These are phyloP conservation scores for Aspergillus sp. DNA, from an alignment of 2,329 filamentous ascomycete species.

Conservation along the genomic window DNA sequence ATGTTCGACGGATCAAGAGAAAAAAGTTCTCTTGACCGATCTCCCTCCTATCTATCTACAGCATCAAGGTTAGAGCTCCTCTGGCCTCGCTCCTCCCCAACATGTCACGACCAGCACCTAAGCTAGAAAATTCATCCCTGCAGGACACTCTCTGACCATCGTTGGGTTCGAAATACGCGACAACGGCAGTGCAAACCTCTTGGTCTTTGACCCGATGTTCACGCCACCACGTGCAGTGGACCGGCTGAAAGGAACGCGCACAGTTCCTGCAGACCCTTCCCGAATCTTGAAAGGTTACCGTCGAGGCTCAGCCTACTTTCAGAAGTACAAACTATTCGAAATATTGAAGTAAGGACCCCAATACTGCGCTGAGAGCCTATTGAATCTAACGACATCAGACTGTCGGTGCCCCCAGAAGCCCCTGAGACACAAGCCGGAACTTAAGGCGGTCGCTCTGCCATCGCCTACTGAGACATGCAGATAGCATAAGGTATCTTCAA, in stretches of 20 bases:
- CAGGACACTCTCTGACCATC: constrained; percentile 85
- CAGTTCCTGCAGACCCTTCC: constrained; percentile 45
- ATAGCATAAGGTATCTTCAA: neutral
- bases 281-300: constrained; percentile 70
- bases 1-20: constrained; percentile 47
- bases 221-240: constrained; percentile 64
- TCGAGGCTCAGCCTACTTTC: constrained; percentile 64
- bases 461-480: neutral
- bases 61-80: constrained; percentile 58
- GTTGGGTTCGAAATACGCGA: constrained; percentile 73
- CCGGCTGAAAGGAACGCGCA: constrained; percentile 51
- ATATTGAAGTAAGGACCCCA: constrained; percentile 60
- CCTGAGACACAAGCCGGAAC: neutral
- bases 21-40: constrained; percentile 67
- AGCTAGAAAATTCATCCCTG: neutral
- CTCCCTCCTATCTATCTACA: constrained; percentile 89
- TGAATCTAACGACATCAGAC: constrained; percentile 6
- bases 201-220: constrained; percentile 88
- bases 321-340: constrained; percentile 74
- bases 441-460: neutral
- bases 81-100: neutral
- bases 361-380: no score
- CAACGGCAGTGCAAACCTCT: constrained; percentile 64
- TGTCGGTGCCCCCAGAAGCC: constrained; percentile 1
- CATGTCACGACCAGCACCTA: neutral